These are phyloP conservation scores for Acer negundo DNA, from an alignment of 345 rosid genomes.

Conservation along the genomic window DNA sequence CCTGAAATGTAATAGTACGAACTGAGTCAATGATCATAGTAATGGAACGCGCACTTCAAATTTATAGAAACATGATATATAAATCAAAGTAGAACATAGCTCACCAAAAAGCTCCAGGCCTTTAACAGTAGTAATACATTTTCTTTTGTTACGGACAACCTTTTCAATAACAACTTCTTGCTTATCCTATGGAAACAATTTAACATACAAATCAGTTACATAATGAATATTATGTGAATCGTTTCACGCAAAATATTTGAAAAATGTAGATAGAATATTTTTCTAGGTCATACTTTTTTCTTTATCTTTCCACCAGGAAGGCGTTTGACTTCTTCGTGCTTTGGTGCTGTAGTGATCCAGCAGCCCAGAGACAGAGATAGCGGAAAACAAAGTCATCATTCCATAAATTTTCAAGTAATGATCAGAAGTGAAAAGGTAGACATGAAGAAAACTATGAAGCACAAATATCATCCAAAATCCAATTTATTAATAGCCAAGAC, in stretches of 20 bases:
- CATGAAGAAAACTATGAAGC: not conserved
- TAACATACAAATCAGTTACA: constrained; percentile 4
- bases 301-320: constrained; percentile 55
- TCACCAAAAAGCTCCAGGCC: constrained; percentile 57
- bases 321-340: constrained; percentile 49
- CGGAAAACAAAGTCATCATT: not conserved
- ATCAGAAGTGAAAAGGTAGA: not conserved
- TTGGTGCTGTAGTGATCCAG: constrained; percentile 25
- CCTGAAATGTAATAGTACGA: constrained; percentile 28
- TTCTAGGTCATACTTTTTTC: constrained; percentile 40
- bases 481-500: not conserved
- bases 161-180: constrained; percentile 55
- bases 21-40: not conserved
- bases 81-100: constrained; percentile 1
- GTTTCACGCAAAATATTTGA: not conserved
- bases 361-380: not conserved
- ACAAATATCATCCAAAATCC: constrained; percentile 8
- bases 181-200: constrained; percentile 35
- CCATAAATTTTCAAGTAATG: constrained; percentile 1
- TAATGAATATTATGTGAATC: not conserved
- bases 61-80: not conserved
- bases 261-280: not conserved
- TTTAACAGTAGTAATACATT: constrained; percentile 52
- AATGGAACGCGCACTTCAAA: not conserved
- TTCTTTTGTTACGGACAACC: constrained; percentile 51